Evolutionary conservation across 768 basidiomycete genomes (phyloP).

Genomic region (Russula sp.): DNA sequence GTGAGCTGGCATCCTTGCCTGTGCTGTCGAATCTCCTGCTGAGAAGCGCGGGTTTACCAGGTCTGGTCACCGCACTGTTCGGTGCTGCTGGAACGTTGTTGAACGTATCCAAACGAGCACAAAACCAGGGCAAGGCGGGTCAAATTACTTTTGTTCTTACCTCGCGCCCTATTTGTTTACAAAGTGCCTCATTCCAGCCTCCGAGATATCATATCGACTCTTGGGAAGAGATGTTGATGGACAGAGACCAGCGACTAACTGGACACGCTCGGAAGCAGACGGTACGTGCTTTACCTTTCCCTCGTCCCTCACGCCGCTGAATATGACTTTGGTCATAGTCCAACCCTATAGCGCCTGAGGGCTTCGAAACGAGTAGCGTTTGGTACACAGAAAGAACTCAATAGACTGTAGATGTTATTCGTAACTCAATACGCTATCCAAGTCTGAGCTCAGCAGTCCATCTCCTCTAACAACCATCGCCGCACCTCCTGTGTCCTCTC

Average conservation of each 20-base stretch:
- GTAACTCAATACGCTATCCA: neutral
- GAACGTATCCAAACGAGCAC: constrained; percentile 65
- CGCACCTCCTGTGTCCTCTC: constrained; percentile 25
- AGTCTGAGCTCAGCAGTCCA: constrained; percentile 23
- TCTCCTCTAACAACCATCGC: constrained; percentile 29
- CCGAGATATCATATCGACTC: constrained; percentile 77
- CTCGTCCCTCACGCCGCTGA: neutral
- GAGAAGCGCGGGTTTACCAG: constrained; percentile 32
- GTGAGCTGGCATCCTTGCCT: constrained; percentile 32
- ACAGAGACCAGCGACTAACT: constrained; percentile 79
- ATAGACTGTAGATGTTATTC: constrained; percentile 17
- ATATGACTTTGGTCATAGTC: constrained; percentile 37
- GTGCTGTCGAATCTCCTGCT: neutral
- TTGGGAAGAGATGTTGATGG: constrained; percentile 98
- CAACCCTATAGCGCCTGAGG: constrained; percentile 57
- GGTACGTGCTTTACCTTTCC: constrained; percentile 40
- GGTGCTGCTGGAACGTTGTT: constrained; percentile 85
- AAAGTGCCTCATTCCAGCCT: constrained; percentile 40
- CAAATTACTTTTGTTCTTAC: neutral
- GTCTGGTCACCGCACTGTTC: constrained; percentile 81
- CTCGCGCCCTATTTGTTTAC: constrained; percentile 1
- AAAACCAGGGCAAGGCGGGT: constrained; percentile 86
- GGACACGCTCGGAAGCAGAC: constrained; percentile 81
- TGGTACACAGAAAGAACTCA: constrained; percentile 47
- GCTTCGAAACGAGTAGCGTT: constrained; percentile 63